Conservation (phyloP, 2,329 filamentous ascomycete species). For the Achaetomium macrosporum region DNA sequence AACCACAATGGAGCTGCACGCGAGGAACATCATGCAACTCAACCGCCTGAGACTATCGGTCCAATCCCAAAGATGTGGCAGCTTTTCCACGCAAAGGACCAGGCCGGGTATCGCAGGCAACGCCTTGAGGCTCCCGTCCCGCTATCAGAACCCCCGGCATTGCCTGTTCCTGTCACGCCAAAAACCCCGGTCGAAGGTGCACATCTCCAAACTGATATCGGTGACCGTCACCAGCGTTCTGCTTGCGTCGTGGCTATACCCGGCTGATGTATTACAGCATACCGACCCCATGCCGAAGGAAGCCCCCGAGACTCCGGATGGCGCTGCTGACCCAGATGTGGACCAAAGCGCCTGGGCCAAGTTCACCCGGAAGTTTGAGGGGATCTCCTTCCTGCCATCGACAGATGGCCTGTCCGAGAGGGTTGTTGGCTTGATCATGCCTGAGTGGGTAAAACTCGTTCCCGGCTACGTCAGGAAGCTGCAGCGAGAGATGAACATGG, state of each 20-base stretch:
- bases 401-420: slow-evolving; percentile 50
- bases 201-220: slow-evolving; percentile 27
- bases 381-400: slow-evolving; percentile 49
- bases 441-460: slow-evolving; percentile 73
- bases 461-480: slow-evolving; percentile 76
- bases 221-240: slow-evolving; percentile 31
- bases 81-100: background rate
- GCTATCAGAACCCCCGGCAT: background rate
- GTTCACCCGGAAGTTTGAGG: slow-evolving; percentile 44
- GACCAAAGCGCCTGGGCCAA: slow-evolving; percentile 39
- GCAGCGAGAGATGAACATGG: slow-evolving; percentile 80
- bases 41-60: background rate
- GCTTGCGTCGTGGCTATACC: slow-evolving; percentile 36
- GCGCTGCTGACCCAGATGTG: slow-evolving; percentile 14
- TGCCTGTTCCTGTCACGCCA: slow-evolving; percentile 20
- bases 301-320: slow-evolving; percentile 12
- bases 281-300: slow-evolving; percentile 7
- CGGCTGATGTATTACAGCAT: slow-evolving; percentile 32
- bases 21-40: slow-evolving; percentile 1
- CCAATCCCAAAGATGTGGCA: background rate
- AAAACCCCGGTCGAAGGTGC: slow-evolving; percentile 12
- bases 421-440: slow-evolving; percentile 67
- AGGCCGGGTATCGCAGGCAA: background rate
- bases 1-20: slow-evolving; percentile 2
- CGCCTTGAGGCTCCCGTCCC: background rate